Evolutionary conservation across 768 basidiomycete genomes (phyloP).

Genomic region (Pulveroboletus sp.): DNA sequence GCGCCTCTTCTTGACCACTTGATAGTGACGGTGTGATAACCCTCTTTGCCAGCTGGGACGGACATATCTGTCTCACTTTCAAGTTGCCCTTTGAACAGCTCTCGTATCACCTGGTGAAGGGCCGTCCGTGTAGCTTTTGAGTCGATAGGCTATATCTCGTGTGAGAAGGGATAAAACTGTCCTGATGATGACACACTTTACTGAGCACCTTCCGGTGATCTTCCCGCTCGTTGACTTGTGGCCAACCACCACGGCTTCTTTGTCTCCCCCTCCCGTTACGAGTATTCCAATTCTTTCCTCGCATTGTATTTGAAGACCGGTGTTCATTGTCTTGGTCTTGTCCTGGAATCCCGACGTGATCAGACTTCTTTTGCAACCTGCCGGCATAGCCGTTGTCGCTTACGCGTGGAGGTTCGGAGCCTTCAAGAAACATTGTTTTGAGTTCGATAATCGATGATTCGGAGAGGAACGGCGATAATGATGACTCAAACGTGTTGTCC

Average conservation of each 20-base stretch:
- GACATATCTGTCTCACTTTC: slow-evolving; percentile 73
- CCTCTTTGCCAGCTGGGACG: slow-evolving; percentile 49
- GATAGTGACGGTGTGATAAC: slow-evolving; percentile 65
- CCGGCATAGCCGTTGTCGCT: slow-evolving; percentile 75
- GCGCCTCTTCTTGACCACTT: slow-evolving; percentile 63
- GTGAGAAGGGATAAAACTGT: slow-evolving; percentile 11
- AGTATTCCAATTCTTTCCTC: slow-evolving; percentile 39
- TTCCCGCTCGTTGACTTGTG: slow-evolving; percentile 39
- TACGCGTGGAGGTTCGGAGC: slow-evolving; percentile 68
- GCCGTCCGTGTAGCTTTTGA: slow-evolving; percentile 78
- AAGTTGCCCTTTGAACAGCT: slow-evolving; percentile 77
- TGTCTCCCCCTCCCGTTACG: slow-evolving; percentile 44
- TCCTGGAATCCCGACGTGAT: slow-evolving; percentile 19
- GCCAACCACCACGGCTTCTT: slow-evolving; percentile 38
- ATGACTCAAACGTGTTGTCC: slow-evolving; percentile 55
- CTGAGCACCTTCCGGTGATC: slow-evolving; percentile 77
- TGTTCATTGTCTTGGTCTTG: slow-evolving; percentile 15
- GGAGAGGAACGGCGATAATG: slow-evolving; percentile 61
- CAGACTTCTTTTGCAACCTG: slow-evolving; percentile 35
- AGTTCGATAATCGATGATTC: slow-evolving; percentile 54
- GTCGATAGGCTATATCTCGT: slow-evolving; percentile 60
- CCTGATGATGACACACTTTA: slow-evolving; percentile 52
- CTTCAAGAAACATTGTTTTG: slow-evolving; percentile 75
- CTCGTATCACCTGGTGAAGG: slow-evolving; percentile 77
- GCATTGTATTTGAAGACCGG: slow-evolving; percentile 27